Evolutionary conservation across 495 filamentous ascomycete genomes (phyloP).

Genomic region (Pseudoneurospora amorphoporcata): DNA sequence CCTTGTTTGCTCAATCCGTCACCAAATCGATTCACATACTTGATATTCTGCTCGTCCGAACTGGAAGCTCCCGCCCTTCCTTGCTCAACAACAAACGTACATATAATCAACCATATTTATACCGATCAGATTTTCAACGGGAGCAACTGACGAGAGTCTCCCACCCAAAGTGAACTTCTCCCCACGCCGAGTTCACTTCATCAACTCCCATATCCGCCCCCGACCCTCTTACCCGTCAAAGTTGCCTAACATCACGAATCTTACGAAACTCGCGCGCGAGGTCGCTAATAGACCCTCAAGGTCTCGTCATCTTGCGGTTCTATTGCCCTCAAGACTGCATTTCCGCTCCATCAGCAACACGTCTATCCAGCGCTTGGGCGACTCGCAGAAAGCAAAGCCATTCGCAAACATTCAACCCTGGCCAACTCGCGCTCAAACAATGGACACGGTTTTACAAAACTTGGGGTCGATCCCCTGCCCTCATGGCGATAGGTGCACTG

Average conservation of each 20-base stretch:
- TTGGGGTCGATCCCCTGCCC: conserved; percentile 61
- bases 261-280: background rate
- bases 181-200: background rate
- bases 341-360: background rate
- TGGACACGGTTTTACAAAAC: conserved; percentile 57
- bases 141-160: background rate
- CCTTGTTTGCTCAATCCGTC: background rate
- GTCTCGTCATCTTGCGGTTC: background rate
- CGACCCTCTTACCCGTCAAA: background rate
- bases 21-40: background rate
- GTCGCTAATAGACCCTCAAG: background rate
- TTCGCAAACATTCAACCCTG: background rate
- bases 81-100: background rate
- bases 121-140: background rate
- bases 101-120: background rate
- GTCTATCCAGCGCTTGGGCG: background rate
- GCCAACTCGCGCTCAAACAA: conserved; percentile 21
- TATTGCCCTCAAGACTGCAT: background rate
- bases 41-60: background rate
- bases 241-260: background rate
- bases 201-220: background rate
- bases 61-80: background rate
- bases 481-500: conserved; percentile 35
- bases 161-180: background rate
- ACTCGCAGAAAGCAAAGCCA: conserved; percentile 1